Conservation (phyloP, 345 rosid genomes). For the Syzygium grande region DNA sequence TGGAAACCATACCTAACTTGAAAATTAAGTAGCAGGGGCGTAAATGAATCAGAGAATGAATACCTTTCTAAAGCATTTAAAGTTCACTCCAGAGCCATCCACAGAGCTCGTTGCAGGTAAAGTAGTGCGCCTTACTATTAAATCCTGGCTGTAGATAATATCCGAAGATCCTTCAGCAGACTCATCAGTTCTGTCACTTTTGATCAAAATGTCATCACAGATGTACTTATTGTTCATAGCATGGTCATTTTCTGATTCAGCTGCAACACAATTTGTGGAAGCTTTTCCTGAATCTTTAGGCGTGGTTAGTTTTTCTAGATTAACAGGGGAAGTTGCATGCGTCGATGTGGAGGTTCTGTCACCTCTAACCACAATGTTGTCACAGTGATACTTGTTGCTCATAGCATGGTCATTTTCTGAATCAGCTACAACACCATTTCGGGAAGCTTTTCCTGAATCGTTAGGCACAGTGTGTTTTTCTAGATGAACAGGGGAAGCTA, state of each 20-base stretch:
- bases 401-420: conserved; percentile 13
- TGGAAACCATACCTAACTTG: background rate
- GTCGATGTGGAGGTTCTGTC: background rate
- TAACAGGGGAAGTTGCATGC: background rate
- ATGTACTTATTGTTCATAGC: background rate
- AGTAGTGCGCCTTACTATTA: conserved; percentile 39
- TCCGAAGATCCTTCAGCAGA: conserved; percentile 54
- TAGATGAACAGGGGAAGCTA: conserved; percentile 10
- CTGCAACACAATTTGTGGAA: background rate
- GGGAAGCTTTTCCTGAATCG: conserved; percentile 1
- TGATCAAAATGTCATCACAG: conserved; percentile 13
- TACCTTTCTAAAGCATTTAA: conserved; percentile 90
- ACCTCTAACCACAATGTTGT: conserved; percentile 16
- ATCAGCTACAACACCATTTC: conserved; percentile 2
- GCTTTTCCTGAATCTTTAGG: background rate
- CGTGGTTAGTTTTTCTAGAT: background rate
- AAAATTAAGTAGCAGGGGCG: background rate
- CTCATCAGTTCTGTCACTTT: conserved; percentile 31
- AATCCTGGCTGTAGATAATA: conserved; percentile 59
- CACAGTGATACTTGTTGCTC: conserved; percentile 9
- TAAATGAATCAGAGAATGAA: background rate
- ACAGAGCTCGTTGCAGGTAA: conserved; percentile 15
- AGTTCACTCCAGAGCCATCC: conserved; percentile 35
- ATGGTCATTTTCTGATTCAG: conserved; percentile 6
- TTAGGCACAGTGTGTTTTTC: conserved; percentile 5